phyloP scores from a whole-genome alignment of 2,329 filamentous ascomycete genomes.

The Penicillium aurantiogriseum region DNA sequence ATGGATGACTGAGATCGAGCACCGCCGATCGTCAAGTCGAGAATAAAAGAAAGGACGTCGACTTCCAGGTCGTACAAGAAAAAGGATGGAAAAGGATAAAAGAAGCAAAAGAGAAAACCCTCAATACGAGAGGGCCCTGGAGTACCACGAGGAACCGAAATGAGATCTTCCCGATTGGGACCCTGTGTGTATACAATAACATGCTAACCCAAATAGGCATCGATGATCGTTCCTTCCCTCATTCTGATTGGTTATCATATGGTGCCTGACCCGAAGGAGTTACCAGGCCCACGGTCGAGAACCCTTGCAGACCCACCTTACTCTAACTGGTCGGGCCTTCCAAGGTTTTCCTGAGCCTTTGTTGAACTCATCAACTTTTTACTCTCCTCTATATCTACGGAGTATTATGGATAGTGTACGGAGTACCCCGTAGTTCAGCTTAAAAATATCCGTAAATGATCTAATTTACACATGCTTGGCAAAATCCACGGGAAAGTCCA shows the following conservation, averaged over 20 bases:
- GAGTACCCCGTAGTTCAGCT: neutral
- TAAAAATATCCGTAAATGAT: neutral
- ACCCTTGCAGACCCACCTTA: slow-evolving; percentile 1
- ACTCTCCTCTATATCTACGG: neutral
- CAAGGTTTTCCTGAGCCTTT: neutral
- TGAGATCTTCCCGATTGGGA: slow-evolving; percentile 4
- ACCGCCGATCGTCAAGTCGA: slow-evolving; percentile 20
- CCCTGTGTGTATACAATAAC: slow-evolving; percentile 7
- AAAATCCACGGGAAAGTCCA: neutral
- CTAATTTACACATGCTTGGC: neutral
- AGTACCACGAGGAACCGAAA: slow-evolving; percentile 10
- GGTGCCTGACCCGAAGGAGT: slow-evolving; percentile 18
- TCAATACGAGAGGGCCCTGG: neutral
- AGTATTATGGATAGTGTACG: neutral
- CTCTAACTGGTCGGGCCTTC: neutral
- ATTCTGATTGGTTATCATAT: slow-evolving; percentile 12
- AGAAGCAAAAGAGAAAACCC: slow-evolving; percentile 2
- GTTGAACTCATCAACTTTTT: neutral
- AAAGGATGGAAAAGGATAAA: neutral
- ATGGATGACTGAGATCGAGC: slow-evolving; percentile 26
- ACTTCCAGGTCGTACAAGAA: slow-evolving; percentile 24
- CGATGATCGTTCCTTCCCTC: neutral
- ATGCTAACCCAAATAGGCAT: slow-evolving; percentile 7
- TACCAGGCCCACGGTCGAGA: neutral
- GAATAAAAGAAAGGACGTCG: slow-evolving; percentile 25